Base-by-base conservation (phyloP, 805 yeast species). In the Jamesozyma rosinii region DNA sequence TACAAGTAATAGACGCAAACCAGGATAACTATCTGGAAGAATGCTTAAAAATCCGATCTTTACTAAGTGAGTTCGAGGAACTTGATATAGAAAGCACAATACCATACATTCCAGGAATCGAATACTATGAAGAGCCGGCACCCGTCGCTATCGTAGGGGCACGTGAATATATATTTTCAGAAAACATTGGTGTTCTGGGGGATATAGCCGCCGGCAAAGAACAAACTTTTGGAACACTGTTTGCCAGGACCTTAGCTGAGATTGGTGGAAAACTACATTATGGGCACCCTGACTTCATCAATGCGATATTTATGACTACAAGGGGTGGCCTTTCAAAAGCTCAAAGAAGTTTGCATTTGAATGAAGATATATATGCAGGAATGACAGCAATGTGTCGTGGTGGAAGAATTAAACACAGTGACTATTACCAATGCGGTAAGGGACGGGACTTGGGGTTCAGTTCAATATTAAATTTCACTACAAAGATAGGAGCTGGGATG, bases 401-500 rank as follows among this genome's bases (percentile, higher is more conserved):
- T 35, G 97, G 97, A 1, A 72, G 90, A 52, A 89, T 89, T 48
- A 89, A 89, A 66, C 97, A 90, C 62, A 84, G 95, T 64, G 97
- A 90, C 58, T 90, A 83, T 64, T 88, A 79, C 64, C 97, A 90
- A 63, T 90, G 97, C 65, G 97, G 97, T 27, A 90, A 90, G 61
- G 97, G 97, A 0, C 74, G 97, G 61, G 97, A 90, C 67, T 67
- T 90, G 43, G 97, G 97, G 2, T 90, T 90, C 65, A 83, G 88
- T 1, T 85, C 96, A 0, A 88, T 90, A 50, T 69, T 90, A 52
- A 90, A 89, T 58, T 90, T 90, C 68, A 90, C 96, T 0, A 83
- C 95, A 2, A 90, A 90, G 66, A 89, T 90, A 59, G 97, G 97
- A 2, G 92, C 95, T 35, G 97, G 97, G 40, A 90, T 90, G 97